A percentile compares a stretch with the other conserved stretches of the same genome.
phyloP scores from a whole-genome alignment of 2,329 filamentous ascomycete genomes.

The Arthrobotrys sinensis region DNA sequence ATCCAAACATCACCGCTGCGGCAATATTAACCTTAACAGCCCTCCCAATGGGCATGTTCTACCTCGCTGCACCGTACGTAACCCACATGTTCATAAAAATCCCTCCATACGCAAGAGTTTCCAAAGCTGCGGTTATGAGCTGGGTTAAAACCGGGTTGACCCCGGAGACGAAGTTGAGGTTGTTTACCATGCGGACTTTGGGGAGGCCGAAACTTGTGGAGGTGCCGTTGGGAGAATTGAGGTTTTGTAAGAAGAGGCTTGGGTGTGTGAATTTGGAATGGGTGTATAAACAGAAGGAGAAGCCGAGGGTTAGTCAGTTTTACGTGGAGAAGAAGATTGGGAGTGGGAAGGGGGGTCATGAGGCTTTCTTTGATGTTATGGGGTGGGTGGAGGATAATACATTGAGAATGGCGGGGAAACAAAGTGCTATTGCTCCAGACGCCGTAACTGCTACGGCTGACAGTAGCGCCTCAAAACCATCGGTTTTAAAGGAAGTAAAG shows the following conservation, averaged over 20 bases:
- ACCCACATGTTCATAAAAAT: constrained; percentile 63
- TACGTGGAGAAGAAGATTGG: constrained; percentile 51
- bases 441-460: neutral
- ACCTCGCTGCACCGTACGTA: constrained; percentile 62
- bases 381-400: constrained; percentile 43
- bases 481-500: constrained; percentile 10
- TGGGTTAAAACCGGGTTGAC: constrained; percentile 60
- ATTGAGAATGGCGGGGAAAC: neutral
- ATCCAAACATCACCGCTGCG: constrained; percentile 42
- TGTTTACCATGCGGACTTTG: constrained; percentile 62
- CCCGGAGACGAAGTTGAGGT: constrained; percentile 58
- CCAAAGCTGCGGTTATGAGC: constrained; percentile 40
- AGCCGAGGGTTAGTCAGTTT: constrained; percentile 53
- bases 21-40: constrained; percentile 35
- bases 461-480: neutral
- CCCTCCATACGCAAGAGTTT: constrained; percentile 62
- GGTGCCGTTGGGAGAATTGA: constrained; percentile 62
- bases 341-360: constrained; percentile 42
- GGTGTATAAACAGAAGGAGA: constrained; percentile 44
- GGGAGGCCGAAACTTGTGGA: constrained; percentile 62
- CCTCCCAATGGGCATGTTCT: constrained; percentile 59
- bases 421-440: neutral
- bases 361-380: constrained; percentile 56
- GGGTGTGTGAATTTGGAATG: constrained; percentile 63
- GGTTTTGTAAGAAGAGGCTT: constrained; percentile 60